Percentiles rank a stretch among this genome's conserved stretches.
Conservation (phyloP, 1,139 yeast genomes). For the Scheffersomyces lignicola region DNA sequence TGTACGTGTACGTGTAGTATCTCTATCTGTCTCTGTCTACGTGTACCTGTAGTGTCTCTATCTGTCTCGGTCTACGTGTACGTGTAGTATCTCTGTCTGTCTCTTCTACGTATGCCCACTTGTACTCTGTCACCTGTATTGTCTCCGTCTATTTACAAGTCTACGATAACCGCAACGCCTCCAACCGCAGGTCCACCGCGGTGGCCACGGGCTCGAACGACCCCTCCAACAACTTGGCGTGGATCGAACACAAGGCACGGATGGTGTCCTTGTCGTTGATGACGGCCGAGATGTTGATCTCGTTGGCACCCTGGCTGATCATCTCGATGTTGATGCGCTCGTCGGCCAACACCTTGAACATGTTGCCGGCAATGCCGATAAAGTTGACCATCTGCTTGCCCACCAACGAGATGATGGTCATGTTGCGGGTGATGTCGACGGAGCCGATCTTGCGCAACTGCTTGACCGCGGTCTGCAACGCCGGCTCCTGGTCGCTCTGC, state of each 20-base stretch:
- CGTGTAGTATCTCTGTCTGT: no score
- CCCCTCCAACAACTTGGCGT: constrained; percentile 68
- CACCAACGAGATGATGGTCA: constrained; percentile 90
- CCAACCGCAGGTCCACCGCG: constrained; percentile 40
- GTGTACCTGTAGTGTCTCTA: neutral
- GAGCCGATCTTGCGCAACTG: constrained; percentile 81
- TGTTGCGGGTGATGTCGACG: constrained; percentile 81
- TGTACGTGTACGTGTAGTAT: constrained; percentile 3
- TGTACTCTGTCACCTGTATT: no score
- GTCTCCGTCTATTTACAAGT: no score
- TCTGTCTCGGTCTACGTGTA: no score
- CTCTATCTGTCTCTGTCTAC: constrained; percentile 3
- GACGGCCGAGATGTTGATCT: constrained; percentile 93
- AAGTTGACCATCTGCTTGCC: constrained; percentile 97
- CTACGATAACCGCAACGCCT: constrained; percentile 29
- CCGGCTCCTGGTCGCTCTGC: constrained; percentile 58
- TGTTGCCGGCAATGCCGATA: constrained; percentile 95
- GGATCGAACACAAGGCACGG: constrained; percentile 84
- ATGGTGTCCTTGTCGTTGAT: constrained; percentile 80
- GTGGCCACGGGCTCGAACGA: constrained; percentile 29
- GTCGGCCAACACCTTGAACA: constrained; percentile 93
- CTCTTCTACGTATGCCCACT: no score
- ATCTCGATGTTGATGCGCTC: constrained; percentile 92
- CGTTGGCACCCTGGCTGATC: constrained; percentile 98
- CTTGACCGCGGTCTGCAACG: constrained; percentile 66